A percentile compares a stretch with the other conserved stretches of the same genome.
Evolutionary conservation across 2,329 filamentous ascomycete genomes (phyloP).

Genomic region (Cryphonectria naterciae): DNA sequence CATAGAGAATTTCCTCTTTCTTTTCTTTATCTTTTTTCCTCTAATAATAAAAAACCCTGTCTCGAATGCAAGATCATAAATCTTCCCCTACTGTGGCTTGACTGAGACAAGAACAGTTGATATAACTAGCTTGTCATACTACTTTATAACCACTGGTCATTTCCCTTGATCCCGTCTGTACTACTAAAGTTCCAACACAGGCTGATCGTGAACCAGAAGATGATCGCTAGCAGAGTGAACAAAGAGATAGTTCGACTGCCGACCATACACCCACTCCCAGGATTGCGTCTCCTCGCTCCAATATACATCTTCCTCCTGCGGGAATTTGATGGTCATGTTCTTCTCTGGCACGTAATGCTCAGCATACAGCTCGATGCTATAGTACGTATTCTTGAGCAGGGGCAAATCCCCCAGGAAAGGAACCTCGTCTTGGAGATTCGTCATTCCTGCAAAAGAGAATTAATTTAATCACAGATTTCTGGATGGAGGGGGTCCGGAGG

Average conservation of each 20-base stretch:
- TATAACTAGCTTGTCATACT: too few species aligned
- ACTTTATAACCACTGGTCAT: too few species aligned
- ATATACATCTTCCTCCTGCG: constrained; percentile 55
- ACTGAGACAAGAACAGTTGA: too few species aligned
- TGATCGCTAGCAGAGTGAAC: constrained; percentile 31
- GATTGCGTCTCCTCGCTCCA: constrained; percentile 43
- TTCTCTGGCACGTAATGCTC: constrained; percentile 51
- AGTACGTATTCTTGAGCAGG: constrained; percentile 50
- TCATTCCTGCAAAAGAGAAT: constrained; percentile 45
- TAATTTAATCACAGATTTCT: background rate
- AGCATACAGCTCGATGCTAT: constrained; percentile 55
- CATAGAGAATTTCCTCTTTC: too few species aligned
- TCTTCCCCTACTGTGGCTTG: too few species aligned
- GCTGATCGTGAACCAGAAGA: background rate
- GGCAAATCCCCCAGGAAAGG: constrained; percentile 51
- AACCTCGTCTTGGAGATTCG: constrained; percentile 53
- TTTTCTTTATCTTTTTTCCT: too few species aligned
- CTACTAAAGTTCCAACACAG: constrained; percentile 9
- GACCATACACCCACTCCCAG: constrained; percentile 55
- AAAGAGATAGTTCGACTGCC: constrained; percentile 50
- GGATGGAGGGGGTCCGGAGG: background rate
- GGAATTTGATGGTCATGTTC: constrained; percentile 50
- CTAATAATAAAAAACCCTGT: too few species aligned
- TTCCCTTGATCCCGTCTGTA: background rate
- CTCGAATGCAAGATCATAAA: too few species aligned